Conservation (phyloP, 345 rosid species). For the Durio zibethinus region DNA sequence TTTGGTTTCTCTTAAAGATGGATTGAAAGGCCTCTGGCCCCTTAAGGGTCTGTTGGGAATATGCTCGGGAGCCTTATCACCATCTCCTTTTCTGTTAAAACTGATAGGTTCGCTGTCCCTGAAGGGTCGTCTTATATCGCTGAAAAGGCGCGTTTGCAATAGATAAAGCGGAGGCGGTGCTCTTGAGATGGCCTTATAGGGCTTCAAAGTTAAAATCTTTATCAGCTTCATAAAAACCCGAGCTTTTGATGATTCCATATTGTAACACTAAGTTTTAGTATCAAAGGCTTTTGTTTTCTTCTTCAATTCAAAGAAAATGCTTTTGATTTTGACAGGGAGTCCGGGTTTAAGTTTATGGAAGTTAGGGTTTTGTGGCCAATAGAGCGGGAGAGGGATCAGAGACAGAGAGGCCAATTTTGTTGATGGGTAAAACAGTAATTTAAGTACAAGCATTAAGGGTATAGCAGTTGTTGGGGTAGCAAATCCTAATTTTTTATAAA, state of each 20-base stretch:
- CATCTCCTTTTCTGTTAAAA: not conserved
- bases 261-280: not conserved
- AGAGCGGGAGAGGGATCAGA: not conserved
- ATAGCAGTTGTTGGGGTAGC: not conserved
- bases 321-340: not conserved
- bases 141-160: slow-evolving; percentile 7
- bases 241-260: slow-evolving; percentile 7
- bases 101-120: not conserved
- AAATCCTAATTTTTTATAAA: not conserved
- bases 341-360: not conserved
- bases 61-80: not conserved
- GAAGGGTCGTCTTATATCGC: not conserved
- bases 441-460: not conserved
- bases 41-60: not conserved
- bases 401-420: not conserved
- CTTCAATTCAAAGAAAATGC: not conserved
- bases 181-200: not conserved
- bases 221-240: slow-evolving; percentile 1
- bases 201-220: not conserved
- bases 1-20: not conserved
- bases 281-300: not conserved
- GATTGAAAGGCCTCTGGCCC: slow-evolving; percentile 10
- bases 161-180: not conserved
- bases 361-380: not conserved
- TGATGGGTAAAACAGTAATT: not conserved